Base-by-base conservation (phyloP, 2,329 filamentous ascomycete species). In the Xylariaceae sp. region DNA sequence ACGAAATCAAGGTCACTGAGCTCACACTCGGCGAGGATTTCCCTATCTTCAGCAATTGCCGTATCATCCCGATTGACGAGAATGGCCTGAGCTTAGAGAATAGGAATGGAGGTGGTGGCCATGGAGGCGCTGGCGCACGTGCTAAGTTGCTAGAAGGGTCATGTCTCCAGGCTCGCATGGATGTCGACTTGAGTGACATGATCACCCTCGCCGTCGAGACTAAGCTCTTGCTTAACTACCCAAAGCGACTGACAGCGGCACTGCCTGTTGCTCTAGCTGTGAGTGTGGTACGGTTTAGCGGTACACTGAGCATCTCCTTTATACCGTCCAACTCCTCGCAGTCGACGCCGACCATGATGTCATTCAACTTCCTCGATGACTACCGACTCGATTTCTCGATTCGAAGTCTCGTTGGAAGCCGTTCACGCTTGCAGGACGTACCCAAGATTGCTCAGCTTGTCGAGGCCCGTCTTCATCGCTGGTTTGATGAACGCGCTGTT, bases 31-130 rank as follows among this genome's bases (percentile, higher is more conserved):
- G 94, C 35, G 94, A 99, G 69, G 94, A 99, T 69, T 99, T 97
- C 65, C 94, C 94, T 34, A 99, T 99, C 56, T 96, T 99, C 74
- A 97, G 92, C 78, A 99, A 99, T 74, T 97, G 94, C 71, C 86
- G 94, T 60, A 89, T 99, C 57, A 97, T 97, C 61, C 91, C 92
- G 1, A 90, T 97, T 0, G 88, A 90, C 68, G 89, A 93, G 66
- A 88, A 92, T 73, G 88, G 88, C 0, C 74, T 87, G 41, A 80
- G 77, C 50, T 76, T 87, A 41, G 80, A 78, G 15, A 71, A 71
- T 17, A 47, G 55, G 15, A 59, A 51, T 13, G 61, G 59, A 4
- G 50, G 55, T 15, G 56, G 76, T 63, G 78, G 76, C n/a, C 78
- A 83, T 49, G 79, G 82, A 60, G 76, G 79, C 3, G 78, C 77